phyloP scores from a whole-genome alignment of 73 alveolate species.

The Stentor roeselii region DNA sequence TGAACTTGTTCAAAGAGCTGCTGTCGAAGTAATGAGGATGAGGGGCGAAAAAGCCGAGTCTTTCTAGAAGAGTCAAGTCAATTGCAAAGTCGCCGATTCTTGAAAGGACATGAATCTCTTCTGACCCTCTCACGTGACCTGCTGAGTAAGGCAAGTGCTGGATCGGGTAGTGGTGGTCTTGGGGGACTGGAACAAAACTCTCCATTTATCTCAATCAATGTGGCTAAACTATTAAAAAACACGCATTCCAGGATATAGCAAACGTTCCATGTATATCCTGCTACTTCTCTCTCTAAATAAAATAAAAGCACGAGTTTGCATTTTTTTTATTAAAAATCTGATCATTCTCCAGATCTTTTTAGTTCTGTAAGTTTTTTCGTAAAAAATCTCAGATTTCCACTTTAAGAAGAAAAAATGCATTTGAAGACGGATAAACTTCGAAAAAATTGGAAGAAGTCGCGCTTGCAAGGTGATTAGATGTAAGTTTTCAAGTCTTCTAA shows the following conservation, averaged over 20 bases:
- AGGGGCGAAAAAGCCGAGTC: slow-evolving; percentile 42
- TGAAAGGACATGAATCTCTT: slow-evolving; percentile 52
- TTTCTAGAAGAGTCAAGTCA: slow-evolving; percentile 67
- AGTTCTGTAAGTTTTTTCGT: not conserved
- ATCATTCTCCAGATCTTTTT: not conserved
- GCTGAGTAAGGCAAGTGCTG: slow-evolving; percentile 76
- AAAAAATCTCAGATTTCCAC: not conserved
- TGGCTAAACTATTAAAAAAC: too few relatives aligned
- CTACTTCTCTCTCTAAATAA: not conserved
- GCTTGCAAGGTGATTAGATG: not conserved
- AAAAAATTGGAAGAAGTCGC: not conserved
- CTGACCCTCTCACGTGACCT: slow-evolving; percentile 23
- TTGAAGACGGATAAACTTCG: not conserved
- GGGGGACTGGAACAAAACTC: not conserved
- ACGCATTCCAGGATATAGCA: not conserved
- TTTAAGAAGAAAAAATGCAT: not conserved
- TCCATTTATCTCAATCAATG: too few relatives aligned
- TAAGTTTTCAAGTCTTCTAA: not conserved
- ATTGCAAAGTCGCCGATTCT: slow-evolving; percentile 66
- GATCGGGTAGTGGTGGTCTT: slow-evolving; percentile 64
- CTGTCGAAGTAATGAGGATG: slow-evolving; percentile 36
- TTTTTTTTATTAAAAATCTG: too few relatives aligned
- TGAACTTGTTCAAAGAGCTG: slow-evolving; percentile 49
- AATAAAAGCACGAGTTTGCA: not conserved
- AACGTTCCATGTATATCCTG: not conserved